Evolutionary conservation across 1,139 yeast species (phyloP), one percentile per base, ranked within the genome.

Genomic region (Candida freyschussii): DNA sequence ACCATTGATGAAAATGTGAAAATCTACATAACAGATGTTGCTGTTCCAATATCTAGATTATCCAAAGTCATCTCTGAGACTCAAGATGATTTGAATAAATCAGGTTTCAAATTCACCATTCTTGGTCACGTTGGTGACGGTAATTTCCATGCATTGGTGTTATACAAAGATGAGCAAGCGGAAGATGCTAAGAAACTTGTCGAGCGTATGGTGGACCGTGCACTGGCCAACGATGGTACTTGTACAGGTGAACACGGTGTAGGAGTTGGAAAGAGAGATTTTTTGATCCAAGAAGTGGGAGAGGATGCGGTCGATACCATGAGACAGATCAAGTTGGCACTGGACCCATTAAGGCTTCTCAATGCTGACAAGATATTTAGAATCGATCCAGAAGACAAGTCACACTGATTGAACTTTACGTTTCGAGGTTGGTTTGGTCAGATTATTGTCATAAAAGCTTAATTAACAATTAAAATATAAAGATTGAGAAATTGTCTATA

Each of bases 231-330:
- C 38, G 82, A 75, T 38, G 82, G 83, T 5, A 76, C 82, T 2
- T 69, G 78, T 36, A 73, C 79, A 2, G 83, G 83, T 14, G 82
- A 76, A 46, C 83, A 76, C 47, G 82, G 83, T n/a, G 69, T 76
- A 32, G 84, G 82, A 3, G 64, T 69, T 30, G 78, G 80, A 14
- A 76, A 76, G 44, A 56, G 82, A 43, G 66, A 63, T 12, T 67
- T 65, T 34, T 48, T 76, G 28, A 59, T 62, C 13, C 43, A 56
- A 26, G 84, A 76, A 50, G 52, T 76, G 20, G 82, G 82, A 1
- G 58, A 55, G n/a, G 67, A 63, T 7, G 65, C 81, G 0, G 64
- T 76, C 24, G 72, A 69, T 48, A 49, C 72, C 26, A 76, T 76
- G 84, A 65, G 83, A 50, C 63, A 64, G 28, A 40, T 76, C 22